A percentile compares a stretch with the other conserved stretches of the same genome.
Conservation (phyloP, 768 basidiomycete genomes). For the Mycena venus region DNA sequence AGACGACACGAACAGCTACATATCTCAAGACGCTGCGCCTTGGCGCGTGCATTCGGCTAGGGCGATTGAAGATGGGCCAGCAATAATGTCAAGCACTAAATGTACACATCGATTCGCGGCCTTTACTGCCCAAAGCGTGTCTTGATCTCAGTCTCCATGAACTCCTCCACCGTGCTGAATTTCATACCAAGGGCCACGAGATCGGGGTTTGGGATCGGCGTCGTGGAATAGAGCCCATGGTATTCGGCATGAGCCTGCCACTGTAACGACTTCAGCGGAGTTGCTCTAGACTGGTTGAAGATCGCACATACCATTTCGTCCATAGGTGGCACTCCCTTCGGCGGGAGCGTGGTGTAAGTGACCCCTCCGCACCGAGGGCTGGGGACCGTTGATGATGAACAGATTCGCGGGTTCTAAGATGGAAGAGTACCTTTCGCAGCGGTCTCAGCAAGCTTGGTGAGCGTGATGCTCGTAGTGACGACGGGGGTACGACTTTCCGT, state of each 20-base stretch:
- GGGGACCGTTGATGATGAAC: background rate
- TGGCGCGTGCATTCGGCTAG: no score
- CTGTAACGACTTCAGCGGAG: background rate
- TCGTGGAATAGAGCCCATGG: background rate
- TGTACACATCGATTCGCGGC: background rate
- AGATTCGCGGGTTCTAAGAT: background rate
- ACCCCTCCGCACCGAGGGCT: slow-evolving; percentile 8
- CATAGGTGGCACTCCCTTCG: background rate
- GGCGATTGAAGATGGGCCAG: no score
- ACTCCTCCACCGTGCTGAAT: slow-evolving; percentile 11
- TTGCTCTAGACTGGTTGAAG: no score
- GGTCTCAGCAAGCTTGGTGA: background rate
- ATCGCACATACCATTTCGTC: slow-evolving; percentile 19
- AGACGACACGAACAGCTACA: no score
- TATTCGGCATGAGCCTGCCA: background rate
- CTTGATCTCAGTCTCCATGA: background rate
- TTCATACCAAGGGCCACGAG: slow-evolving; percentile 4
- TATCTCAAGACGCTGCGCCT: no score
- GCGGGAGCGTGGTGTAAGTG: background rate
- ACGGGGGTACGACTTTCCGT: slow-evolving; percentile 8
- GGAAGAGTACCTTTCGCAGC: background rate
- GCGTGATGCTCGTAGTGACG: background rate
- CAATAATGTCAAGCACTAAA: no score
- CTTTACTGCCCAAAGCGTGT: background rate
- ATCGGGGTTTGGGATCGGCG: slow-evolving; percentile 10